Evolutionary conservation across 2,329 filamentous ascomycete genomes (phyloP), one percentile per base, ranked within the genome.

Genomic region (Daldinia eschscholtzii): DNA sequence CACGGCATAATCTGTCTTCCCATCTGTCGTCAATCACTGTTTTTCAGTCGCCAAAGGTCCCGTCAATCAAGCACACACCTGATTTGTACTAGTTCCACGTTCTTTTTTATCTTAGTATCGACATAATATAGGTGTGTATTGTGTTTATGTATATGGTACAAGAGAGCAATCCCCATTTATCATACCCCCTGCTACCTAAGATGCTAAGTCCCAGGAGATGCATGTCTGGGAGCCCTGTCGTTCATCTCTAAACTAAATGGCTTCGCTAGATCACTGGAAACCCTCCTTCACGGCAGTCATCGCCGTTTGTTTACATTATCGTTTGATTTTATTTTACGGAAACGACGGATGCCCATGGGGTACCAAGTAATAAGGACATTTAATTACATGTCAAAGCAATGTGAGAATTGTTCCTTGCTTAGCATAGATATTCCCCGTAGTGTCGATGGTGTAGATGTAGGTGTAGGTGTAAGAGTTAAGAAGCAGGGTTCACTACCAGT

Each of bases 181-280:
- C 44, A 48, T 15, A 20, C 20, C 74, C 70, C 73, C 73, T 74
- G 72, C 70, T 66, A 68, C 72, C 60, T 23, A 23, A 23, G 20
- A 66, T 68, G 46, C 46, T 52, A 74, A 64, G 62, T 73, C 72
- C 74, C 74, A 74, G 70, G 61, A 74, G 66, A 75, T 73, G 73
- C 67, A 64, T 64, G 68, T 68, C 70, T 72, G 30, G 57, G 61
- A 73, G 67, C 73, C 74, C 39, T 65, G 72, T 70, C 65, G 58
- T 33, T 67, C 68, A 69, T 63, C 65, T 63, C 66, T 52, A 69
- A 66, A 65, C 66, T 52, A 69, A 66, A 65, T 65, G 44, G 62
- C 57, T 68, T 52, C 65, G 28, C 67, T 68, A 68, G 67, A 70
- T 67, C 61, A 41, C 39, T 69, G 44, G 52, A 61, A 57, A 13